These are phyloP conservation scores for Collybiopsis luxurians DNA, from an alignment of 768 basidiomycete species.

Conservation along the genomic window DNA sequence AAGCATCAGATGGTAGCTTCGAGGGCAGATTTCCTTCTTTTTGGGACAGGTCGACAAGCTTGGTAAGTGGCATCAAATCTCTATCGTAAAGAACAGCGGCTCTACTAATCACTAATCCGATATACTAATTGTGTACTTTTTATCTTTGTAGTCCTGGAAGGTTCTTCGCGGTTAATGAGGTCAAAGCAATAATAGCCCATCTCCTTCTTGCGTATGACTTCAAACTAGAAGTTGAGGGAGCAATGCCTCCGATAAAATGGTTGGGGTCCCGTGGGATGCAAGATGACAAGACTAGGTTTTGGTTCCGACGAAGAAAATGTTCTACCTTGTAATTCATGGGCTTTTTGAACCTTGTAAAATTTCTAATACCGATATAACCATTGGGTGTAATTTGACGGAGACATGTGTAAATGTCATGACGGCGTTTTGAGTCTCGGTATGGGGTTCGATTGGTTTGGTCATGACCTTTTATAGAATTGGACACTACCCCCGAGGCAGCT, in stretches of 20 bases:
- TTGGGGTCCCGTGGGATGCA: background rate
- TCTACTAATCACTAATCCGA: background rate
- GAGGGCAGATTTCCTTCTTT: background rate
- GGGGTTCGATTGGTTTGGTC: too few species aligned
- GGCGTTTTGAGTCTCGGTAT: too few species aligned
- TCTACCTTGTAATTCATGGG: too few species aligned
- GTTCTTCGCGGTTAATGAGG: conserved; percentile 25
- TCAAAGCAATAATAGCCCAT: conserved; percentile 28
- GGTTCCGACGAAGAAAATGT: too few species aligned
- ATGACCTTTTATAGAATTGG: too few species aligned
- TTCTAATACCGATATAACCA: too few species aligned
- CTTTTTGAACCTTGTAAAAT: too few species aligned
- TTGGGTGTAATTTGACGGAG: too few species aligned
- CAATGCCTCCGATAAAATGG: conserved; percentile 32
- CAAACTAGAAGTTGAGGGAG: conserved; percentile 27
- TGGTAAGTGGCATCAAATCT: conserved; percentile 2
- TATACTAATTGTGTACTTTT: background rate
- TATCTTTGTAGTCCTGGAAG: conserved; percentile 15
- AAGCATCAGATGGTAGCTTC: background rate
- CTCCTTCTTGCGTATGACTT: conserved; percentile 29
- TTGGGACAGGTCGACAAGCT: conserved; percentile 7
- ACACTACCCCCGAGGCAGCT: too few species aligned
- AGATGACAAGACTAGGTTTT: too few species aligned
- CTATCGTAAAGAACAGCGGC: too few species aligned
- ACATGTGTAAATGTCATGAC: too few species aligned